A percentile compares a stretch with the other conserved stretches of the same genome.
Evolutionary conservation across 768 basidiomycete species (phyloP).

Genomic region (Termitomyces sp.): DNA sequence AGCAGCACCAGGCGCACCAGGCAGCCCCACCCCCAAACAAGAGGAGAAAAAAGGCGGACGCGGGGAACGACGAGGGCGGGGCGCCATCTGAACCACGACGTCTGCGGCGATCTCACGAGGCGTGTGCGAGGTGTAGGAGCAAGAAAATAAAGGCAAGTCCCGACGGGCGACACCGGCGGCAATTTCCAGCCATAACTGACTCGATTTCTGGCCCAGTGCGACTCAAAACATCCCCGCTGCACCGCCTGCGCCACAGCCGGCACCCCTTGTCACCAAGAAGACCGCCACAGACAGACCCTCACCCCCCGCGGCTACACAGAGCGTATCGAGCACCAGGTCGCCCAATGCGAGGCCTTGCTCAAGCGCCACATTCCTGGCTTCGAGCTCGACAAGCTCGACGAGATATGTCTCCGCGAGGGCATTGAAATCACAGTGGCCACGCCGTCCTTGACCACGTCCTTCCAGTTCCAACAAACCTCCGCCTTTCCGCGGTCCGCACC

Average conservation of each 20-base stretch:
- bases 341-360: slow-evolving; percentile 73
- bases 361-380: slow-evolving; percentile 69
- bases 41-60: slow-evolving; percentile 53
- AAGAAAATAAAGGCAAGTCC: slow-evolving; percentile 92
- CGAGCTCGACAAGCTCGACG: slow-evolving; percentile 59
- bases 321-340: slow-evolving; percentile 73
- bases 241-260: slow-evolving; percentile 80
- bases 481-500: slow-evolving; percentile 25
- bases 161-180: slow-evolving; percentile 74
- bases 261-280: slow-evolving; percentile 80
- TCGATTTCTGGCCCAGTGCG: slow-evolving; percentile 52
- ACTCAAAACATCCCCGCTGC: slow-evolving; percentile 85
- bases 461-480: slow-evolving; percentile 26
- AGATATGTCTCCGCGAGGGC: slow-evolving; percentile 58
- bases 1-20: slow-evolving; percentile 14
- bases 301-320: slow-evolving; percentile 83
- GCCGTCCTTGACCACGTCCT: slow-evolving; percentile 18
- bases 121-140: slow-evolving; percentile 88
- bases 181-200: slow-evolving; percentile 55
- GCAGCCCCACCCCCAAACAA: slow-evolving; percentile 32
- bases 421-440: slow-evolving; percentile 41
- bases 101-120: slow-evolving; percentile 84
- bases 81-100: slow-evolving; percentile 69
- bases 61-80: slow-evolving; percentile 46
- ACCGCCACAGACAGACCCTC: slow-evolving; percentile 81